Base-by-base conservation (phyloP, 768 basidiomycete genomes). In the Trichaptum fuscoviolaceum region DNA sequence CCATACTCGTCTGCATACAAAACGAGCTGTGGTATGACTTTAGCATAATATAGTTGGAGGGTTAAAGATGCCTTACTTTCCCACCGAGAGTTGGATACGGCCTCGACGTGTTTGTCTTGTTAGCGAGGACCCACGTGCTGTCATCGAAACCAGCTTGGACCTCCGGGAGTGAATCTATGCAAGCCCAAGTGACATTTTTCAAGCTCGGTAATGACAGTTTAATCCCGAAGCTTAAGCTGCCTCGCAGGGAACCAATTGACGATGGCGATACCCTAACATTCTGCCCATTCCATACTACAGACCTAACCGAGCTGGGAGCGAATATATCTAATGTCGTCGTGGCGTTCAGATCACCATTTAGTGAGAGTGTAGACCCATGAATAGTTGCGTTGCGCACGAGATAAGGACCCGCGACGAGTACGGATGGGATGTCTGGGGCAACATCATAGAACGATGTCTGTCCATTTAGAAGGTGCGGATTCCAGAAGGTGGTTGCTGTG, bases 361-460 rank as follows among this genome's bases (percentile, higher is more conserved):
- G 69, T 17, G 59, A 34, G 15, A 77, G 67, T 4, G 64, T 69
- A 20, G 26, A 36, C 15, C 63, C 67, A 4, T 60, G 36, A 30
- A 71, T 62, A 1, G 69, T 62, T 6, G 73, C 76, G 66, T 71
- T 73, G n/a, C 76, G 75, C 17, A 77, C 76, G 58, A 77, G 73
- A 68, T 76, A 75, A 23, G 76, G 74, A 3, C 76, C 76, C 26
- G 67, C 25, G 52, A 75, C 69, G 7, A 75, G 58, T 10, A 70
- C 73, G 27, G 70, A 67, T 1, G 70, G 67, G 30, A 69, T 69
- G 60, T 66, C 70, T 35, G 70, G 71, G 42, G 72, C 65, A n/a
- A 58, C 65, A 61, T 73, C 70, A 66, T 70, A 69, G 5, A 57
- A 30, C 6, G 69, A 64, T 7, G 57, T n/a, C 12, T 59, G 66